A percentile compares a stretch with the other conserved stretches of the same genome.
These are phyloP conservation scores for Nannochloris sp. DNA, from an alignment of 139 green algal genomes.

Conservation along the genomic window DNA sequence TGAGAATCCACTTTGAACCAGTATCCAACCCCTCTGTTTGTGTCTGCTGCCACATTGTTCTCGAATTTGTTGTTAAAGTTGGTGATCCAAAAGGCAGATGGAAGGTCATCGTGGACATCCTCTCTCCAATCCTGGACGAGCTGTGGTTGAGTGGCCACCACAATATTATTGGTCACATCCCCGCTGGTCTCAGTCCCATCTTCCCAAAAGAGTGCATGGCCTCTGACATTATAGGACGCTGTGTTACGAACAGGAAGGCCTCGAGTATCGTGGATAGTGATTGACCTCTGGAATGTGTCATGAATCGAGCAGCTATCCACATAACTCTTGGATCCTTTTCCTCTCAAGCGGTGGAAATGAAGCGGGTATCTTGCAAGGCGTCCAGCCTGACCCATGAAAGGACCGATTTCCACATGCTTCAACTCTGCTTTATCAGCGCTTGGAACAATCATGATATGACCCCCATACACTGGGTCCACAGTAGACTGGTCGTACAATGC, in stretches of 20 bases:
- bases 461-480: neutral
- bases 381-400: neutral
- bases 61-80: neutral
- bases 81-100: neutral
- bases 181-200: neutral
- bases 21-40: neutral
- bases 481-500: neutral
- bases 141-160: neutral
- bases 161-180: neutral
- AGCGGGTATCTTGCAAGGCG: neutral
- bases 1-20: conserved; percentile 2
- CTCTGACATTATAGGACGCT: neutral
- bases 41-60: neutral
- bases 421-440: neutral
- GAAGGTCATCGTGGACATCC: neutral
- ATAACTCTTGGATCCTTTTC: neutral
- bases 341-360: neutral
- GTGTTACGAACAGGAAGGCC: neutral
- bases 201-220: conserved; percentile 2
- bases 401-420: neutral
- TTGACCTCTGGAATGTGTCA: neutral
- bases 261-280: neutral
- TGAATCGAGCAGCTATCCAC: neutral
- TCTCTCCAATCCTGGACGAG: neutral
- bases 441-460: neutral